phyloP scores from a whole-genome alignment of 2,329 filamentous ascomycete genomes.

The Fusarium nanum region DNA sequence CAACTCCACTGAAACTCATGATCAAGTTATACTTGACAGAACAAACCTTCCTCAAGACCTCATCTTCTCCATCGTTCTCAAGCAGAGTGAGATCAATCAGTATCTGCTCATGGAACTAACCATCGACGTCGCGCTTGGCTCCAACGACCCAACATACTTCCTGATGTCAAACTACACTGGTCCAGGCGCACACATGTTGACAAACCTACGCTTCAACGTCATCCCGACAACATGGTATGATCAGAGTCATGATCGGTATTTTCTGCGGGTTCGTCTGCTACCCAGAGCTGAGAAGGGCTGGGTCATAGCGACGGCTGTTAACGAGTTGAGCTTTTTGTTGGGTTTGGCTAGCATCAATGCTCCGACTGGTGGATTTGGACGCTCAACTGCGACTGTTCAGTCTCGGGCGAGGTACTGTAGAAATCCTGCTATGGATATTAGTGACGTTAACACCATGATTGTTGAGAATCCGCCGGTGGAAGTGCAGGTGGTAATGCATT shows the following conservation, averaged over 20 bases:
- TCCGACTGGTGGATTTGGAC: background rate
- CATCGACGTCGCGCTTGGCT: background rate
- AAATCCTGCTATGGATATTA: background rate
- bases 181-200: background rate
- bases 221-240: background rate
- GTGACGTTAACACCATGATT: background rate
- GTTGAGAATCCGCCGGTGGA: background rate
- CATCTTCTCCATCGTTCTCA: background rate
- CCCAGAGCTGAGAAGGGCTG: background rate
- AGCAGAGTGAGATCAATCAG: background rate
- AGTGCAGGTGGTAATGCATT: background rate
- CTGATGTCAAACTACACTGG: conserved; percentile 3
- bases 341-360: background rate
- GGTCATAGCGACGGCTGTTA: background rate
- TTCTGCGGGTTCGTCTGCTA: background rate
- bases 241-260: background rate
- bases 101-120: background rate
- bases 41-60: conserved; percentile 1
- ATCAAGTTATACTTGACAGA: background rate
- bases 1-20: background rate
- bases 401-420: conserved; percentile 5
- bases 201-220: conserved; percentile 8
- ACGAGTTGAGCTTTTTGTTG: background rate
- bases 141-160: background rate
- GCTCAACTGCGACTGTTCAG: background rate